phyloP scores from a whole-genome alignment of 495 filamentous ascomycete genomes.

The Penicillium atrosanguineum region DNA sequence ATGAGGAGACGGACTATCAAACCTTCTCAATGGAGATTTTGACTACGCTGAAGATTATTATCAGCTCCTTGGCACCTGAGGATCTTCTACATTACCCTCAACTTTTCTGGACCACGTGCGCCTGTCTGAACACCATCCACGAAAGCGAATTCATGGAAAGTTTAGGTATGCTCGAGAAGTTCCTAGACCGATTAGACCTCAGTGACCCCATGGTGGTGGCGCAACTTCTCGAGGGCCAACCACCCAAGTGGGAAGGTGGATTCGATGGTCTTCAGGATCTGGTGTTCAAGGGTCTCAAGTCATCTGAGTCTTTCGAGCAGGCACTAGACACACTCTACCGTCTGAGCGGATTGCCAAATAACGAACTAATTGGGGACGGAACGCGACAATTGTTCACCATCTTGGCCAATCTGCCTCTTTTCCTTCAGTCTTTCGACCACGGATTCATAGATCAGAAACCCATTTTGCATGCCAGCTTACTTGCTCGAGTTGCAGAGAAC shows the following conservation, averaged over 20 bases:
- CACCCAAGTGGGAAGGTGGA: conserved; percentile 81
- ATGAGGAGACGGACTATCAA: conserved; percentile 86
- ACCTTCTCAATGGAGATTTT: conserved; percentile 98
- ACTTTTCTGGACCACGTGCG: conserved; percentile 95
- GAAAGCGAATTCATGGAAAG: conserved; percentile 93
- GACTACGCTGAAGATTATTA: conserved; percentile 86
- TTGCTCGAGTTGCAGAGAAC: conserved; percentile 69
- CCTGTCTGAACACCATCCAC: conserved; percentile 92
- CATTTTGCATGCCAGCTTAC: conserved; percentile 59
- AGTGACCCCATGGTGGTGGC: conserved; percentile 63
- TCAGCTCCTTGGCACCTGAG: conserved; percentile 72
- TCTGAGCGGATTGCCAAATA: conserved; percentile 75
- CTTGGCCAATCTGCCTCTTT: conserved; percentile 85
- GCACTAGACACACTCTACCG: conserved; percentile 76
- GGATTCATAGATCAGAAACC: conserved; percentile 52
- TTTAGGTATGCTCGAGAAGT: conserved; percentile 84
- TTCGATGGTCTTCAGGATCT: conserved; percentile 86
- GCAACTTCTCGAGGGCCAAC: conserved; percentile 71
- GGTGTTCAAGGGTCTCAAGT: conserved; percentile 87
- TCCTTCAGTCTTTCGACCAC: conserved; percentile 76
- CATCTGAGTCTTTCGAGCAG: conserved; percentile 72
- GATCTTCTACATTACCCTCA: conserved; percentile 87
- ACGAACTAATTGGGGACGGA: conserved; percentile 75
- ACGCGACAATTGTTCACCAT: conserved; percentile 79
- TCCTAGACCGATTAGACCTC: conserved; percentile 81